These are phyloP conservation scores for Pseudohyphozyma bogoriensis DNA, from an alignment of 768 basidiomycete genomes.

Conservation along the genomic window DNA sequence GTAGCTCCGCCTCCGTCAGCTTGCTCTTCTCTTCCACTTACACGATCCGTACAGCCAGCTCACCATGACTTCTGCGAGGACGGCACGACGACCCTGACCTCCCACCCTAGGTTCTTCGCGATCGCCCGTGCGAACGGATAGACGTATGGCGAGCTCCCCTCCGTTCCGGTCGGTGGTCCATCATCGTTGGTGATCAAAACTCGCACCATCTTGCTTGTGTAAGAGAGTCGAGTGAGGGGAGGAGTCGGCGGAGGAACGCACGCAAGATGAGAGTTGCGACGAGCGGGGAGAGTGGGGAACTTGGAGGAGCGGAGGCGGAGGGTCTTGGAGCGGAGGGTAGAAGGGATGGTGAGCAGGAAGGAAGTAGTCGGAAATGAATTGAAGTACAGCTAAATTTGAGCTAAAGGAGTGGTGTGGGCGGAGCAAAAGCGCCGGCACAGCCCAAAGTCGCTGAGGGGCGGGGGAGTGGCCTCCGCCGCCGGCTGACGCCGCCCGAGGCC, in stretches of 20 bases:
- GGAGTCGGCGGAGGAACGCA: background rate
- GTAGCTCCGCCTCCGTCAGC: too few relatives aligned
- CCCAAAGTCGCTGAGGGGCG: too few relatives aligned
- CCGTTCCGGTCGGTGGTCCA: conserved; percentile 36
- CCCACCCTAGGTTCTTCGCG: conserved; percentile 35
- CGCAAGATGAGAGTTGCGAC: background rate
- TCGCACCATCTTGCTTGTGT: too few relatives aligned
- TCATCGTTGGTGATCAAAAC: conserved; percentile 38
- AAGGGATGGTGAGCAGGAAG: background rate
- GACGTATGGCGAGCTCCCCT: conserved; percentile 39
- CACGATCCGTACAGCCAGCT: too few relatives aligned
- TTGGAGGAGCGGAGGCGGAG: background rate
- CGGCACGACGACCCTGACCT: conserved; percentile 41
- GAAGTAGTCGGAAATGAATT: background rate
- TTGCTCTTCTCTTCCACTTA: too few relatives aligned
- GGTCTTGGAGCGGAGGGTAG: background rate
- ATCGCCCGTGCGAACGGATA: conserved; percentile 38
- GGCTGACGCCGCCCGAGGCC: too few relatives aligned
- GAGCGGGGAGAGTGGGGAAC: background rate
- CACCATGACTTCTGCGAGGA: conserved; percentile 39
- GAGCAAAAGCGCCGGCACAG: too few relatives aligned
- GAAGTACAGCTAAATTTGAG: background rate
- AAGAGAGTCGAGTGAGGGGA: background rate
- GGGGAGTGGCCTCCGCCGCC: too few relatives aligned
- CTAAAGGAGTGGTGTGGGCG: too few relatives aligned